Evolutionary conservation across 495 filamentous ascomycete species (phyloP).

Genomic region (Xylaria nigripes): DNA sequence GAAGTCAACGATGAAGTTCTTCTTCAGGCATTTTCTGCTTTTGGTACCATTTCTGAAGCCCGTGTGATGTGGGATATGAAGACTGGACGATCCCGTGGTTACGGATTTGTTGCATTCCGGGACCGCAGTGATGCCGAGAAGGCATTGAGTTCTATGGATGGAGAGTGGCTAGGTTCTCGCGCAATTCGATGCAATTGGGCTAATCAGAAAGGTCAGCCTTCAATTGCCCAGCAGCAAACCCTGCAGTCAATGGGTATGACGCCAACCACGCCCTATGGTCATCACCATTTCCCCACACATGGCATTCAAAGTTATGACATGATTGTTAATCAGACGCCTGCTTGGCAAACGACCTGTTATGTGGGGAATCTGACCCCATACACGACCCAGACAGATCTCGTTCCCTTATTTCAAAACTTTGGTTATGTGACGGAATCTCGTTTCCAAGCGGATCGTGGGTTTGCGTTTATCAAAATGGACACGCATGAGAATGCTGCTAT

Average conservation of each 20-base stretch:
- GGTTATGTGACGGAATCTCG: conserved; percentile 95
- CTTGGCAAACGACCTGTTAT: conserved; percentile 98
- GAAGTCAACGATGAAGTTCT: conserved; percentile 98
- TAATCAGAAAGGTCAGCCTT: conserved; percentile 98
- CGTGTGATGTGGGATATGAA: conserved; percentile 99
- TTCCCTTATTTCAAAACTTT: conserved; percentile 96
- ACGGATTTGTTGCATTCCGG: conserved; percentile 97
- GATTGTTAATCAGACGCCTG: conserved; percentile 93
- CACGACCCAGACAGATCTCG: conserved; percentile 89
- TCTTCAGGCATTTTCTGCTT: conserved; percentile 90
- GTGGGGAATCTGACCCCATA: conserved; percentile 98
- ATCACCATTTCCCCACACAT: conserved; percentile 96
- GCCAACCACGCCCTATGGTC: conserved; percentile 89
- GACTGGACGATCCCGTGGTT: conserved; percentile 92
- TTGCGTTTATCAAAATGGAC: conserved; percentile 99
- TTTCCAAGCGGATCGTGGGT: conserved; percentile 95
- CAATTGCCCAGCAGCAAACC: conserved; percentile 92
- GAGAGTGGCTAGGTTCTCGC: conserved; percentile 97
- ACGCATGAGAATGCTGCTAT: conserved; percentile 96
- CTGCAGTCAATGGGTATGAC: conserved; percentile 99
- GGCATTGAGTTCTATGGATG: conserved; percentile 94
- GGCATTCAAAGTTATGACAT: conserved; percentile 96
- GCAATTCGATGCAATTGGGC: conserved; percentile 99
- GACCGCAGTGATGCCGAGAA: conserved; percentile 93
- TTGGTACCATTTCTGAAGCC: conserved; percentile 95